Percentiles rank a stretch among this genome's conserved stretches.
phyloP scores from a whole-genome alignment of 495 filamentous ascomycete species.

The Daldinia concentrica region DNA sequence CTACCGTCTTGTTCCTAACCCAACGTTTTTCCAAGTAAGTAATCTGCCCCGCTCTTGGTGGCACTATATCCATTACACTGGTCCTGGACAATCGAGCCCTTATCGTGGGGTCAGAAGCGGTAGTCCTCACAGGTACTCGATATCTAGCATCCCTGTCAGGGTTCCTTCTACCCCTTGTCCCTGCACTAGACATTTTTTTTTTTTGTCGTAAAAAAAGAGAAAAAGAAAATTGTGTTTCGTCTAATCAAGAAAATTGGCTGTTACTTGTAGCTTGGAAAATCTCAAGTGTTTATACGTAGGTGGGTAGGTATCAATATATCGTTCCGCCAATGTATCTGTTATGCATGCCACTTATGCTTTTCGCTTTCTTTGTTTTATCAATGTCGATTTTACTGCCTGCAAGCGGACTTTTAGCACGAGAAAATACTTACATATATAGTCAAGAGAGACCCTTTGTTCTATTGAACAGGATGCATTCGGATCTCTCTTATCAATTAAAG shows the following conservation, averaged over 20 bases:
- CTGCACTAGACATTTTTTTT: too few species aligned
- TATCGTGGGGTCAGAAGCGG: too few species aligned
- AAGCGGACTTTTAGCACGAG: constrained; percentile 11
- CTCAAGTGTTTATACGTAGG: background rate
- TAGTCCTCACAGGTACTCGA: too few species aligned
- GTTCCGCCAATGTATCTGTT: background rate
- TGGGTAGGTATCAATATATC: too few species aligned
- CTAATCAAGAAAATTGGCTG: too few species aligned
- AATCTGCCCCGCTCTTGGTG: background rate
- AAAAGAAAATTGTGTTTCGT: too few species aligned
- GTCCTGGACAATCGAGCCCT: too few species aligned
- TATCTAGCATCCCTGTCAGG: too few species aligned
- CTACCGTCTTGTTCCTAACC: too few species aligned
- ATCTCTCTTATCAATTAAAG: background rate
- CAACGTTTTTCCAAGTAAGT: background rate
- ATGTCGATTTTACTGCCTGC: background rate
- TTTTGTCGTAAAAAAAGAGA: too few species aligned
- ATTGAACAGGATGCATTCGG: background rate
- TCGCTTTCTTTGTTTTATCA: background rate
- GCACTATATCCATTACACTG: background rate
- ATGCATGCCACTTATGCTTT: constrained; percentile 4
- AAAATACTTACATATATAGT: background rate
- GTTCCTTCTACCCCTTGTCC: too few species aligned
- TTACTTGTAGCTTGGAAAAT: too few species aligned
- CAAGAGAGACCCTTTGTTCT: background rate